Conservation (phyloP, 192 early-diverging fungal genomes). For the Linnemannia schmuckeri region DNA sequence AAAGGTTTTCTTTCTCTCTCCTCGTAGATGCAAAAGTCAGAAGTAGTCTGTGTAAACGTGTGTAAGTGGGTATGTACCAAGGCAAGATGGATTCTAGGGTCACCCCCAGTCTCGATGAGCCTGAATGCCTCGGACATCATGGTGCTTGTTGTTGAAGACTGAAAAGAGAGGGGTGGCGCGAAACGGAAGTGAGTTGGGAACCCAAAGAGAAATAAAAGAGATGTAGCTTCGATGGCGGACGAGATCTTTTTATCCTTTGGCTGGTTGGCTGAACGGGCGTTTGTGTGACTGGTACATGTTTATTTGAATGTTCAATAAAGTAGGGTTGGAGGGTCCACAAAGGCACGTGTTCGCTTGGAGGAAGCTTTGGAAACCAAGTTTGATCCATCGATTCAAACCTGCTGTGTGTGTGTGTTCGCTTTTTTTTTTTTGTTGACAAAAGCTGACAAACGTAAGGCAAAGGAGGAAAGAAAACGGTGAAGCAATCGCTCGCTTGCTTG, state of each 20-base stretch:
- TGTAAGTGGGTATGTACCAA: slow-evolving; percentile 13
- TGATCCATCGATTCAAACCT: no score
- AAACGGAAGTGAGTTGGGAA: background rate
- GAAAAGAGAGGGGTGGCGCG: background rate
- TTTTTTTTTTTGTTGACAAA: no score
- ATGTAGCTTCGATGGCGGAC: background rate
- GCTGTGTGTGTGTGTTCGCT: no score
- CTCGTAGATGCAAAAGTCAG: background rate
- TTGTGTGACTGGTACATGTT: background rate
- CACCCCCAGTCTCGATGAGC: slow-evolving; percentile 47
- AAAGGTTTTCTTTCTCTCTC: no score
- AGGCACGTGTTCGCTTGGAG: no score
- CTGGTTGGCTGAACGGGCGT: background rate
- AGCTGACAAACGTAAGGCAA: no score
- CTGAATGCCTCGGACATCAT: slow-evolving; percentile 44
- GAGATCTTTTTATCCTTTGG: background rate
- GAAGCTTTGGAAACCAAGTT: no score
- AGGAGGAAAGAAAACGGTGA: background rate
- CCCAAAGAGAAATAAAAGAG: background rate
- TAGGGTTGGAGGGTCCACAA: background rate
- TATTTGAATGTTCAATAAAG: background rate
- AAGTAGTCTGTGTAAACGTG: background rate
- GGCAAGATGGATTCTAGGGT: slow-evolving; percentile 33
- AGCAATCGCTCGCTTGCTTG: background rate
- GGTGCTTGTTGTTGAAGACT: background rate